Percentiles rank a stretch among this genome's conserved stretches.
These are phyloP conservation scores for Pichia kudriavzevii DNA, from an alignment of 1,139 yeast species.

Conservation along the genomic window DNA sequence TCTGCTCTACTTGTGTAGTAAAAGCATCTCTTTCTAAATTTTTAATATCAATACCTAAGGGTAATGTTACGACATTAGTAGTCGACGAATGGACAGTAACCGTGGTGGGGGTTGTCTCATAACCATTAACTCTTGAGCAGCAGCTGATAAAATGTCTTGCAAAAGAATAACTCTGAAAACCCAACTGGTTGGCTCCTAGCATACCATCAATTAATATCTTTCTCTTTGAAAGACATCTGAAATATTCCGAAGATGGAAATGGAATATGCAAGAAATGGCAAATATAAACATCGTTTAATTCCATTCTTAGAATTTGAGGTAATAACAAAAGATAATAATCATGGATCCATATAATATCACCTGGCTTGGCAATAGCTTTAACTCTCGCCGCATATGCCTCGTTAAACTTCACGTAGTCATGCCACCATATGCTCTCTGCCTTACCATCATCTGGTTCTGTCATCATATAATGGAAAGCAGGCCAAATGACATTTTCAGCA, in stretches of 20 bases:
- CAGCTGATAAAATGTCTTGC: conserved; percentile 86
- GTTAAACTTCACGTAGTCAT: conserved; percentile 82
- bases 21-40: conserved; percentile 56
- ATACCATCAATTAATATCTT: conserved; percentile 79
- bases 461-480: conserved; percentile 86
- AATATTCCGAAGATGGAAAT: conserved; percentile 93
- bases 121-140: conserved; percentile 75
- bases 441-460: conserved; percentile 61
- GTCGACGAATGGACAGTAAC: conserved; percentile 73
- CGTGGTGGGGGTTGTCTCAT: conserved; percentile 50
- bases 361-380: conserved; percentile 66
- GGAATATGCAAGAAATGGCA: conserved; percentile 85
- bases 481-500: conserved; percentile 92
- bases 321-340: conserved; percentile 80
- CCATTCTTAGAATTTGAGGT: conserved; percentile 82
- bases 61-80: conserved; percentile 65
- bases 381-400: conserved; percentile 83
- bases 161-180: conserved; percentile 80
- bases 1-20: conserved; percentile 29
- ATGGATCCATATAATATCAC: conserved; percentile 93
- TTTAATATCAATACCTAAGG: conserved; percentile 78
- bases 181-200: conserved; percentile 80
- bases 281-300: conserved; percentile 69
- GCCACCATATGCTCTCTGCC: conserved; percentile 77
- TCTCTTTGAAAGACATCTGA: conserved; percentile 80